Evolutionary conservation across 2,329 filamentous ascomycete genomes (phyloP).

Genomic region (Fusarium citri): DNA sequence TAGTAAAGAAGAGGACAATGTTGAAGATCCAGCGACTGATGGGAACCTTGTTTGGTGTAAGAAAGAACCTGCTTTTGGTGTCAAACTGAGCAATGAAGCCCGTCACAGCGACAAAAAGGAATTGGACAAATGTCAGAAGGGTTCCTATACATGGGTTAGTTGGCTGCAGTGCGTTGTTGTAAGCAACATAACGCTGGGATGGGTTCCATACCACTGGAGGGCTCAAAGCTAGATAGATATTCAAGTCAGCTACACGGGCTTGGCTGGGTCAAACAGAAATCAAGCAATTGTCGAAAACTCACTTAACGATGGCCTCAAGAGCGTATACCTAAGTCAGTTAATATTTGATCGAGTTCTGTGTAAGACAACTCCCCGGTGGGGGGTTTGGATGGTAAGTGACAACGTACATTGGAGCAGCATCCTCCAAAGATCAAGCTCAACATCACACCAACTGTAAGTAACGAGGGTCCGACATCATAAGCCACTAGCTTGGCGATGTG

Average conservation of each 20-base stretch:
- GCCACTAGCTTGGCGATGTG: slow-evolving; percentile 40
- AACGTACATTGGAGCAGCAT: slow-evolving; percentile 87
- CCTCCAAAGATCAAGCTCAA: slow-evolving; percentile 92
- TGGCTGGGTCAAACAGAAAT: neutral
- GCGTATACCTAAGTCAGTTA: slow-evolving; percentile 80
- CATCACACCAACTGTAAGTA: slow-evolving; percentile 74
- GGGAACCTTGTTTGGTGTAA: slow-evolving; percentile 83
- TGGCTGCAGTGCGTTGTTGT: neutral
- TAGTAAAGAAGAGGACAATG: slow-evolving; percentile 88
- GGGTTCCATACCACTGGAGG: slow-evolving; percentile 74
- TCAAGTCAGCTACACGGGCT: slow-evolving; percentile 24
- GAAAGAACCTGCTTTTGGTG: slow-evolving; percentile 73
- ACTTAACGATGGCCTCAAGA: slow-evolving; percentile 95
- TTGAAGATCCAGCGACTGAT: slow-evolving; percentile 88
- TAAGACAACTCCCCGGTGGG: slow-evolving; percentile 2
- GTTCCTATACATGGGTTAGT: slow-evolving; percentile 67
- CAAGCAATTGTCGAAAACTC: slow-evolving; percentile 51
- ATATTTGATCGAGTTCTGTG: slow-evolving; percentile 19
- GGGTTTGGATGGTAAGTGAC: neutral
- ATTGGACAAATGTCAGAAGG: slow-evolving; percentile 89
- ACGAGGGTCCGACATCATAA: slow-evolving; percentile 45
- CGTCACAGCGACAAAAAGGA: slow-evolving; percentile 82
- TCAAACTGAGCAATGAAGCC: slow-evolving; percentile 83
- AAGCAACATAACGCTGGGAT: neutral
- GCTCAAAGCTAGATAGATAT: slow-evolving; percentile 72